These are phyloP conservation scores for Pestalotiopsis sp. DNA, from an alignment of 2,329 filamentous ascomycete species.

Conservation along the genomic window DNA sequence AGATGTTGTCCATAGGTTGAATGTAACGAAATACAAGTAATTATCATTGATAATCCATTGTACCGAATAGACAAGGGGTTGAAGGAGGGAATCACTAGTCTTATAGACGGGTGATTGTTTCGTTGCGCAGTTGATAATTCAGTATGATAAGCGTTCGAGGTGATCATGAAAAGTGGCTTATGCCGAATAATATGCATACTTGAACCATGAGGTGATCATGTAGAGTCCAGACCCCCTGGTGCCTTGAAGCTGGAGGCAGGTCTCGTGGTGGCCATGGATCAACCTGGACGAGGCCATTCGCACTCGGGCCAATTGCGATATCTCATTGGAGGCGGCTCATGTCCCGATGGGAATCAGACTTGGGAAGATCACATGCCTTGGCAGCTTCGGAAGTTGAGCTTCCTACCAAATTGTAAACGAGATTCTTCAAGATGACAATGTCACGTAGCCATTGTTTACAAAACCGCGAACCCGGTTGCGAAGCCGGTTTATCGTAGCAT, in stretches of 20 bases:
- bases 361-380: neutral
- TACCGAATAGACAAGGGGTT: neutral
- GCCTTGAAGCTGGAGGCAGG: neutral
- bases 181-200: neutral
- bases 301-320: neutral
- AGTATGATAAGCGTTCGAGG: neutral
- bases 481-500: neutral
- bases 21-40: neutral
- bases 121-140: no score
- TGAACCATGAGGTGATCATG: neutral
- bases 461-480: neutral
- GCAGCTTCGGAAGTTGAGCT: neutral
- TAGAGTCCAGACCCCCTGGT: neutral
- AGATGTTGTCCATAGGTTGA: neutral
- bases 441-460: neutral
- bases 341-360: neutral
- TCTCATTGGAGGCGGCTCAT: neutral
- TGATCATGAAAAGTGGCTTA: neutral
- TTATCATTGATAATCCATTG: neutral
- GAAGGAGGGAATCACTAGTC: neutral
- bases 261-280: neutral
- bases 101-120: neutral
- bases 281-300: neutral
- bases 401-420: neutral
- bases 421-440: neutral